These are phyloP conservation scores for Mayamaea pseudoterrestris DNA, from an alignment of 108 stramenopile genomes.

Conservation along the genomic window DNA sequence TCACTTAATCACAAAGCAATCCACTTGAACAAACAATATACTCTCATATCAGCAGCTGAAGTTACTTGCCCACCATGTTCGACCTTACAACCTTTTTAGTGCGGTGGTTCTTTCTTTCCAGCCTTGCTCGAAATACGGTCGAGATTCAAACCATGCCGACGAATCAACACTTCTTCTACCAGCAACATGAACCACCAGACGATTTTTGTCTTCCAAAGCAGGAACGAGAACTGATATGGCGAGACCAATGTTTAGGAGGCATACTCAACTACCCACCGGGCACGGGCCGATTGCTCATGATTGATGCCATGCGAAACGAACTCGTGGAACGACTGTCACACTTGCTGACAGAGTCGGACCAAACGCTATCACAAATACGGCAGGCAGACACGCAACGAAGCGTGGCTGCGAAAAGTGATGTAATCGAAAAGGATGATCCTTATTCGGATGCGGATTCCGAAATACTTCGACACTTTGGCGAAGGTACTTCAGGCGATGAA, in stretches of 20 bases:
- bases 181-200: constrained; percentile 17
- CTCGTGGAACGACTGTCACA: constrained; percentile 38
- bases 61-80: constrained; percentile 36
- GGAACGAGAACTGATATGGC: constrained; percentile 30
- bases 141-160: constrained; percentile 72
- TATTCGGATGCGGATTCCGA: constrained; percentile 25
- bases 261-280: constrained; percentile 71
- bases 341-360: neutral
- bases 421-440: constrained; percentile 10
- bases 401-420: neutral
- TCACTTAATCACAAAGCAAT: too few relatives aligned
- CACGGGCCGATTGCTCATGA: constrained; percentile 36
- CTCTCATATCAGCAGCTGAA: too few relatives aligned
- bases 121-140: constrained; percentile 50
- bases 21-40: too few relatives aligned
- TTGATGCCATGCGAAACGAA: constrained; percentile 62
- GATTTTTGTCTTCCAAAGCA: too few relatives aligned
- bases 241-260: constrained; percentile 33
- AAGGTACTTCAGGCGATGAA: neutral
- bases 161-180: too few relatives aligned
- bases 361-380: neutral
- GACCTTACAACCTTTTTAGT: constrained; percentile 72
- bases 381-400: neutral
- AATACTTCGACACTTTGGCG: constrained; percentile 13
- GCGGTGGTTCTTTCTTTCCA: constrained; percentile 73